Base-by-base conservation (phyloP, 1,284 basidiomycete species). In the Pseudozyma sp. region DNA sequence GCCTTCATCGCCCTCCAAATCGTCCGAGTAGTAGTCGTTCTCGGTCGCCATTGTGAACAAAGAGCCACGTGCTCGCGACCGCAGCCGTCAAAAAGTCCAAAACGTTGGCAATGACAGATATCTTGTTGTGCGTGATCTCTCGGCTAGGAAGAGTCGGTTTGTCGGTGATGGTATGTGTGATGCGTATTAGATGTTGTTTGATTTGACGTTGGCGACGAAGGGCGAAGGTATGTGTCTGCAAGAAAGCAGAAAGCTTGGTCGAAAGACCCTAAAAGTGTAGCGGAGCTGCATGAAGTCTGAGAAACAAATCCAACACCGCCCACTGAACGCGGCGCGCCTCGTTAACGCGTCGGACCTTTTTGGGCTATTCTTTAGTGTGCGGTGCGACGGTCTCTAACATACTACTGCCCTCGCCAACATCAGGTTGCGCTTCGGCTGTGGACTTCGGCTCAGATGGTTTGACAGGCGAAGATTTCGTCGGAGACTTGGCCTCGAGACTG, bases 1-100 rank as follows among this genome's bases (percentile, higher is more conserved):
- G 9, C 61, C 68, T n/a, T 64, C 68, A 25, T 70, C 68, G 18
- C 61, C 61, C 36, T 80, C 76, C 60, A 81, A 65, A 45, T 80
- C 79, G 50, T 80, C 78, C 1, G 63, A 70, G 34, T 72, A 73
- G 51, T 79, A 69, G 44, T 68, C 72, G 43, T 78, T 69, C 38
- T 67, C 64, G 44, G 34, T 53, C 19, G 69, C 57, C 67, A 75
- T 75, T 16, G 43, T 68, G 58, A 31, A 14, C n/a, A 14, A 5
- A 25, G 16, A 21, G 49, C 36, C 18, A 19, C 31, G n/a, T 12
- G 35, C 49, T 36, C 34, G 34, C 11, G 35, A 38, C 25, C 3
- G 25, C 39, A 40, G 39, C 51, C 36, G 19, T 52, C 19, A 13
- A 13, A 14, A 16, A 31, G 51, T 19, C n/a, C 13, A 11, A 38